These are phyloP conservation scores for Oxalis stricta DNA, from an alignment of 441 rosid genomes.

Conservation along the genomic window DNA sequence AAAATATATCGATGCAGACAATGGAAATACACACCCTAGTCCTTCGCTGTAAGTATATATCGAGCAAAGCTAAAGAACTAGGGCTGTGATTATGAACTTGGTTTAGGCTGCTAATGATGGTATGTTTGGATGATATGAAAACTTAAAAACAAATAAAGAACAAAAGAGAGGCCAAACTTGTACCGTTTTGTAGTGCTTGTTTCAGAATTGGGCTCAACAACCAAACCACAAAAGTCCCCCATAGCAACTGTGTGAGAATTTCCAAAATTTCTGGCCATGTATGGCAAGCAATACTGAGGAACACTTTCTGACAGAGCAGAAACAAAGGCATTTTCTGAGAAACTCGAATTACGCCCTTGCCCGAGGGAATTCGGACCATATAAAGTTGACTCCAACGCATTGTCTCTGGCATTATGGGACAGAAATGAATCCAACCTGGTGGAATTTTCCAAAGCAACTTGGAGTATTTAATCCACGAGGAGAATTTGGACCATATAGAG, in stretches of 20 bases:
- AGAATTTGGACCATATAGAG: too few relatives aligned
- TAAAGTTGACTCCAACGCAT: constrained; percentile 40
- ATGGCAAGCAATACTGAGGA: constrained; percentile 27
- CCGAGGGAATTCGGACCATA: constrained; percentile 84
- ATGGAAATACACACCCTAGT: too few relatives aligned
- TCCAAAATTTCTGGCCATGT: constrained; percentile 25
- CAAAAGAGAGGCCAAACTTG: constrained; percentile 6
- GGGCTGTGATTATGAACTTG: too few relatives aligned
- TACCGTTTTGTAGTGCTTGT: constrained; percentile 36
- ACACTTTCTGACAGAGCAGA: constrained; percentile 52
- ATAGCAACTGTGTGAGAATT: constrained; percentile 8
- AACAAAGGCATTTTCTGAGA: constrained; percentile 39
- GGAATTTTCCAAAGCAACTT: too few relatives aligned
- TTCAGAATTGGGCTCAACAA: constrained; percentile 27
- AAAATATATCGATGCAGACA: too few relatives aligned
- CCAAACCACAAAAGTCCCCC: constrained; percentile 17
- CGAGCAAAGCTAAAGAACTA: too few relatives aligned
- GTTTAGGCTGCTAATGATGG: too few relatives aligned
- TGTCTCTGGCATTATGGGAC: constrained; percentile 19
- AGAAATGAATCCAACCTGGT: constrained; percentile 25
- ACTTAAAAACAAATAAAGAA: not conserved
- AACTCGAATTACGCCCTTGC: constrained; percentile 25
- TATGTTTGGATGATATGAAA: too few relatives aligned
- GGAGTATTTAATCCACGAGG: too few relatives aligned
- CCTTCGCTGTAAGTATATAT: too few relatives aligned